These are phyloP conservation scores for Malassezia globosa DNA, from an alignment of 1,284 basidiomycete species.

Conservation along the genomic window DNA sequence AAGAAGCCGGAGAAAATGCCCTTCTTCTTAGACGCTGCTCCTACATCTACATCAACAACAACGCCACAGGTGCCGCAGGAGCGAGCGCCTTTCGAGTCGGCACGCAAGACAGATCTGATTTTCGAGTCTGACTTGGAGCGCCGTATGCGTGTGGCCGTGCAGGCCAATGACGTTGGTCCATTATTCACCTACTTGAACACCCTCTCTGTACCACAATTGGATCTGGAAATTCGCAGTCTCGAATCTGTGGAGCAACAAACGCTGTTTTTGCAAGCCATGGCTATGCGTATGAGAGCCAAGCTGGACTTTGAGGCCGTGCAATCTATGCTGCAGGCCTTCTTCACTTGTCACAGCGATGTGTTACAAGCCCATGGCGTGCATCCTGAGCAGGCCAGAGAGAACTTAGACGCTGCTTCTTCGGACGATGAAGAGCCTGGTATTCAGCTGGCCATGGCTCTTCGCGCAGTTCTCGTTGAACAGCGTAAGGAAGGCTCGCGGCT, in stretches of 20 bases:
- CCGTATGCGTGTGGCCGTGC: constrained; percentile 21
- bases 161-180: constrained; percentile 21
- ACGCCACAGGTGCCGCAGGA: not conserved
- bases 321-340: constrained; percentile 70
- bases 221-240: constrained; percentile 72
- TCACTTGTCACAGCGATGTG: constrained; percentile 76
- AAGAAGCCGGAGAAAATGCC: constrained; percentile 90
- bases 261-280: constrained; percentile 65
- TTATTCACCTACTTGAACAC: constrained; percentile 79
- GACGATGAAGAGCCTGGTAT: constrained; percentile 50
- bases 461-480: constrained; percentile 26
- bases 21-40: constrained; percentile 62
- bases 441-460: constrained; percentile 50
- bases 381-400: not conserved
- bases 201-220: constrained; percentile 77
- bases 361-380: constrained; percentile 52
- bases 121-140: constrained; percentile 31
- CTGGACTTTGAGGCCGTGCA: constrained; percentile 93
- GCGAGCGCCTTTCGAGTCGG: not conserved
- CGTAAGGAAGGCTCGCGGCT: constrained; percentile 26
- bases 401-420: not conserved
- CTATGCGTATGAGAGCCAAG: constrained; percentile 62
- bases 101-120: not conserved
- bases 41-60: not conserved
- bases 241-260: constrained; percentile 58